Percentiles rank a stretch among this genome's conserved stretches.
phyloP scores from a whole-genome alignment of 2,329 filamentous ascomycete species.

The Xylaria sp. region DNA sequence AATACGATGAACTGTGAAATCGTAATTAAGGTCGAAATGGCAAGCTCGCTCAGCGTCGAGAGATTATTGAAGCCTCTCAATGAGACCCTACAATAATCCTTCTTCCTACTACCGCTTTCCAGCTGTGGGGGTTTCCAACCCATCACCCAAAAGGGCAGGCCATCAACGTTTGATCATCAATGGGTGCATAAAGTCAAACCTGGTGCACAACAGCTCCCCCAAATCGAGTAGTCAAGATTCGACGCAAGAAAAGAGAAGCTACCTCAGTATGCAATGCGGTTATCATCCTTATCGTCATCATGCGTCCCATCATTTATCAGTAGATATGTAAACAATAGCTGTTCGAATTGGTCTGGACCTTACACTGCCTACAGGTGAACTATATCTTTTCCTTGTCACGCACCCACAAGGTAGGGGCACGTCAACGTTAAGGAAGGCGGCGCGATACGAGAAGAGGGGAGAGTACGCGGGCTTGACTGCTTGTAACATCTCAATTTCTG shows the following conservation, averaged over 20 bases:
- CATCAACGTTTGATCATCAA: slow-evolving; percentile 48
- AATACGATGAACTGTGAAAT: background rate
- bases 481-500: slow-evolving; percentile 29
- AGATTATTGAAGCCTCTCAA: slow-evolving; percentile 11
- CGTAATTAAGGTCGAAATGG: slow-evolving; percentile 12
- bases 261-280: background rate
- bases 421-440: background rate
- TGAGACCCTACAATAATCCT: slow-evolving; percentile 25
- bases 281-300: background rate
- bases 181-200: slow-evolving; percentile 51
- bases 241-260: slow-evolving; percentile 7
- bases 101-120: slow-evolving; percentile 35
- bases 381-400: background rate
- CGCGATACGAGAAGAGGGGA: slow-evolving; percentile 10
- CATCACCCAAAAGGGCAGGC: slow-evolving; percentile 40
- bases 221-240: slow-evolving; percentile 7
- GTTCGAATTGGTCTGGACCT: background rate
- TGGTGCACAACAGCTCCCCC: slow-evolving; percentile 40
- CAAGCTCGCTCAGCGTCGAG: slow-evolving; percentile 32
- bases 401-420: background rate
- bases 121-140: slow-evolving; percentile 23
- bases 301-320: background rate
- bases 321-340: slow-evolving; percentile 2
- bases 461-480: slow-evolving; percentile 25
- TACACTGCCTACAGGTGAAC: background rate